Evolutionary conservation across 345 rosid genomes (phyloP).

Genomic region (Melaleuca quinquenervia): DNA sequence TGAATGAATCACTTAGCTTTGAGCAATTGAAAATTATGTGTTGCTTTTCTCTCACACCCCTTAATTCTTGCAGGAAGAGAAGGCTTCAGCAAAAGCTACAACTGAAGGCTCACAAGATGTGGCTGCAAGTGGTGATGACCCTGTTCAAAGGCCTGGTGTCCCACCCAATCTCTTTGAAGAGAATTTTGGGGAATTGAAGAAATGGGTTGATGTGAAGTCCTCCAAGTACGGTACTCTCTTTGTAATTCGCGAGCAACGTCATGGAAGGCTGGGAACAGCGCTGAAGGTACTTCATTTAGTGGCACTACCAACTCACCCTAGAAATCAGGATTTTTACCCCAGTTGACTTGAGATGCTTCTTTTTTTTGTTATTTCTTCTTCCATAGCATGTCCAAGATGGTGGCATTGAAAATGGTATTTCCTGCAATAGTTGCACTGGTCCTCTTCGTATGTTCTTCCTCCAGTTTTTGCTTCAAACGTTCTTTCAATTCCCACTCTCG

Average conservation of each 20-base stretch:
- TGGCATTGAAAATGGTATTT: background rate
- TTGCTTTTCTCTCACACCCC: background rate
- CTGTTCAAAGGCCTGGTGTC: conserved; percentile 20
- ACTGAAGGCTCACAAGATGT: conserved; percentile 28
- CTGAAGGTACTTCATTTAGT: conserved; percentile 50
- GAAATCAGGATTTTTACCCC: background rate
- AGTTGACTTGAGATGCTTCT: background rate
- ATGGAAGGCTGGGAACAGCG: conserved; percentile 69
- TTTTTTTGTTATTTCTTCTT: background rate
- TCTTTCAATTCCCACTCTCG: background rate
- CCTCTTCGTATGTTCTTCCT: background rate
- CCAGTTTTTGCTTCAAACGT: background rate
- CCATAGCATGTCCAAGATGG: background rate
- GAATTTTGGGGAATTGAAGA: conserved; percentile 57
- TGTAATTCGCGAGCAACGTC: conserved; percentile 65
- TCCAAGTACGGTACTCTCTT: conserved; percentile 60
- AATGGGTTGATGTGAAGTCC: conserved; percentile 88
- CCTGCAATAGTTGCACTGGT: background rate
- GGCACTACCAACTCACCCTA: background rate
- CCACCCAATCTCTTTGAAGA: conserved; percentile 60
- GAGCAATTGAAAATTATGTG: background rate
- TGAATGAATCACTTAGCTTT: background rate
- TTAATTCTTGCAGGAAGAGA: conserved; percentile 31
- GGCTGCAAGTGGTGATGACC: conserved; percentile 12
- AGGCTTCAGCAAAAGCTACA: conserved; percentile 12